phyloP scores from a whole-genome alignment of 2,329 filamentous ascomycete genomes.

The Daldinia sp. region DNA sequence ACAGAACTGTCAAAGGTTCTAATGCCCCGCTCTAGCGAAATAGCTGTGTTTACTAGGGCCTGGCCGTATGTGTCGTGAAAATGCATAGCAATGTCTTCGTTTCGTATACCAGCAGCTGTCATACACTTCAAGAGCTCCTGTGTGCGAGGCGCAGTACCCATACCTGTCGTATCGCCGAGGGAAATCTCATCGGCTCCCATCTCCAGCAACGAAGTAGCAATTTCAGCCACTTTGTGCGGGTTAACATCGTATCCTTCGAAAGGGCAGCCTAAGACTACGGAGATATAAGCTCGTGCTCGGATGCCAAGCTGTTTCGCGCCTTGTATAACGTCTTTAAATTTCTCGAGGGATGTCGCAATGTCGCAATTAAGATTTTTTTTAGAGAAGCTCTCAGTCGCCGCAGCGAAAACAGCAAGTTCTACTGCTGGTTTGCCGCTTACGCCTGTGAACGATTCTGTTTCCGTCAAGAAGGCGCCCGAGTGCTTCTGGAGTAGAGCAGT shows the following conservation, averaged over 20 bases:
- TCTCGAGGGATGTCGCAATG: constrained; percentile 75
- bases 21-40: constrained; percentile 69
- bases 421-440: constrained; percentile 57
- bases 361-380: constrained; percentile 84
- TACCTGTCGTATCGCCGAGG: constrained; percentile 88
- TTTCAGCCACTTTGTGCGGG: constrained; percentile 69
- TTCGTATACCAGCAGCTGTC: constrained; percentile 60
- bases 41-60: constrained; percentile 70
- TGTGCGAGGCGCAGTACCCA: constrained; percentile 68
- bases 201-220: constrained; percentile 75
- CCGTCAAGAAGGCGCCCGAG: constrained; percentile 59
- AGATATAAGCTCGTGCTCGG: constrained; percentile 80
- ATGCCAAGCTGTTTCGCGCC: constrained; percentile 71
- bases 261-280: constrained; percentile 81
- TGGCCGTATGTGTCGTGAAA: constrained; percentile 79
- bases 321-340: constrained; percentile 75
- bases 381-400: constrained; percentile 82
- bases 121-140: constrained; percentile 58
- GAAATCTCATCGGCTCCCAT: constrained; percentile 92
- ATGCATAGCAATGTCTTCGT: constrained; percentile 68
- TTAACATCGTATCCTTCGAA: constrained; percentile 73
- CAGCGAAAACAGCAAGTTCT: constrained; percentile 83
- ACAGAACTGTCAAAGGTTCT: constrained; percentile 73
- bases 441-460: constrained; percentile 54
- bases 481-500: constrained; percentile 61